Evolutionary conservation across 805 yeast genomes (phyloP).

Genomic region (Starmerella floricola): DNA sequence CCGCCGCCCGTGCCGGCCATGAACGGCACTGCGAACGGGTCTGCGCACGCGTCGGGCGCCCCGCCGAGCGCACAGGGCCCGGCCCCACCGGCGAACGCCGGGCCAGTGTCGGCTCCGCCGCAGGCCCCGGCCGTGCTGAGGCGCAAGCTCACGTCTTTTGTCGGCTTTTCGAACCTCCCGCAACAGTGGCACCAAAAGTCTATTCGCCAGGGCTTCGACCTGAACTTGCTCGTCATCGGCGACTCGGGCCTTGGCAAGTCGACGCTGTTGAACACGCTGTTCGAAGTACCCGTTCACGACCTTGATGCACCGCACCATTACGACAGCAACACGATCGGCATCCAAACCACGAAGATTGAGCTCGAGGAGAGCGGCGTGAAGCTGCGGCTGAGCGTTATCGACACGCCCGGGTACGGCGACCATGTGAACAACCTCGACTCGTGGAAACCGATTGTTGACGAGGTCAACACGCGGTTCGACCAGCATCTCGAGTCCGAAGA

Average conservation of each 20-base stretch:
- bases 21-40: slow-evolving; percentile 12
- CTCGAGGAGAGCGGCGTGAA: slow-evolving; percentile 91
- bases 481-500: slow-evolving; percentile 82
- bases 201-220: slow-evolving; percentile 73
- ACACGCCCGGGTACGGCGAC: slow-evolving; percentile 92
- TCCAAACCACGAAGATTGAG: slow-evolving; percentile 51
- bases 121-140: slow-evolving; percentile 46
- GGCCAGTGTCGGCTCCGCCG: background rate
- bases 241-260: slow-evolving; percentile 88
- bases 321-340: slow-evolving; percentile 29
- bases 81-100: slow-evolving; percentile 1
- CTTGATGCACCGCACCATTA: slow-evolving; percentile 29
- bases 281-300: slow-evolving; percentile 51
- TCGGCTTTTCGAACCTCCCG: slow-evolving; percentile 94
- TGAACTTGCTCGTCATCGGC: slow-evolving; percentile 74
- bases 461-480: slow-evolving; percentile 76
- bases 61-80: too few relatives aligned
- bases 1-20: slow-evolving; percentile 9
- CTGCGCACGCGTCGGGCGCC: too few relatives aligned
- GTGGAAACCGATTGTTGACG: slow-evolving; percentile 87
- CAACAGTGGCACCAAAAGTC: slow-evolving; percentile 98
- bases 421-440: slow-evolving; percentile 64
- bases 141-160: slow-evolving; percentile 80
- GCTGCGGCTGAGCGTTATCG: slow-evolving; percentile 69
- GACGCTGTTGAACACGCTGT: slow-evolving; percentile 81